Percentiles rank a stretch among this genome's conserved stretches.
These are phyloP conservation scores for Entoloma clypeatum DNA, from an alignment of 1,284 basidiomycete genomes.

Conservation along the genomic window DNA sequence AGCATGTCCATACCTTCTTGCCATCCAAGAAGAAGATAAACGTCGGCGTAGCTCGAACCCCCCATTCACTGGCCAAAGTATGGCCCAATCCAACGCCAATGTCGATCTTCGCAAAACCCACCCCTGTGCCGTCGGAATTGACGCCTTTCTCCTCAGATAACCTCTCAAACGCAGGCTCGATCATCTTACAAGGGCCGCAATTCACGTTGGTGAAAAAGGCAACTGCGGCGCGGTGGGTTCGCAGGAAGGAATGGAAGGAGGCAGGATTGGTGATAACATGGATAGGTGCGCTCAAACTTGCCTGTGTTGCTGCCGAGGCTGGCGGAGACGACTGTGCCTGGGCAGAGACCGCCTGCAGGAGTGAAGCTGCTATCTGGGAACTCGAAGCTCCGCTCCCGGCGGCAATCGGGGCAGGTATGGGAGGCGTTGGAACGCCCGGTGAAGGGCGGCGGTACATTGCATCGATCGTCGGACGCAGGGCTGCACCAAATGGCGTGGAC, in stretches of 20 bases:
- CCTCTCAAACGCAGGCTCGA: conserved; percentile 44
- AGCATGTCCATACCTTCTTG: conserved; percentile 51
- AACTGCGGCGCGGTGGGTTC: conserved; percentile 42
- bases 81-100: conserved; percentile 62
- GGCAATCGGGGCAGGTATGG: conserved; percentile 28
- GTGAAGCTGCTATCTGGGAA: conserved; percentile 50
- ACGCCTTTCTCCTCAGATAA: conserved; percentile 42
- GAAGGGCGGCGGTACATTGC: conserved; percentile 69
- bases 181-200: conserved; percentile 46
- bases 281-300: conserved; percentile 61
- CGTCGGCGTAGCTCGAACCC: conserved; percentile 78
- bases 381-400: conserved; percentile 36
- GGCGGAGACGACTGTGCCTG: conserved; percentile 30
- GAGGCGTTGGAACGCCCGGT: conserved; percentile 38
- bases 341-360: conserved; percentile 63
- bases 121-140: conserved; percentile 35
- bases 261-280: conserved; percentile 46
- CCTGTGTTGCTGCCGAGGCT: conserved; percentile 36
- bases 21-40: conserved; percentile 82
- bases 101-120: conserved; percentile 81
- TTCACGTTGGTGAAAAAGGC: conserved; percentile 44
- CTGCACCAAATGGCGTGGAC: conserved; percentile 86
- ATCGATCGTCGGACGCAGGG: conserved; percentile 84
- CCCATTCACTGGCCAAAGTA: conserved; percentile 59
- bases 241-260: conserved; percentile 39